Evolutionary conservation across 1,284 basidiomycete species (phyloP), one percentile per base, ranked within the genome.

Genomic region (Boletus subluridellus): DNA sequence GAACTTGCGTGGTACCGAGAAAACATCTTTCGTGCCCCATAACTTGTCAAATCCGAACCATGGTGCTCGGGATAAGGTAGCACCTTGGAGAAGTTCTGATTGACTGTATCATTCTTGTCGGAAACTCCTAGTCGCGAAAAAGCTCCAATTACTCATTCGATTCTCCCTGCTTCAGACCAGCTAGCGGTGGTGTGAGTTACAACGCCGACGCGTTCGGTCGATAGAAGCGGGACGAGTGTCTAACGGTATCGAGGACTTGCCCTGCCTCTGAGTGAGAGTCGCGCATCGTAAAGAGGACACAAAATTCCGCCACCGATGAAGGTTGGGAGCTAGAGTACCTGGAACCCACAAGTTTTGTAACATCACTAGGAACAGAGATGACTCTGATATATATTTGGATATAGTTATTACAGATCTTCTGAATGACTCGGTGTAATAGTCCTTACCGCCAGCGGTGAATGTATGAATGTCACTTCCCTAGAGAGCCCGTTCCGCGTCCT

Each of bases 401-500:
- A 26, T 15, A 8, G 15, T 45, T 10, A 39, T 42, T 59, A 54
- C 38, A 42, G 41, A 32, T 26, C 4, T 30, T n/a, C 15, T 10
- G 14, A 12, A 52, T n/a, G 39, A 10, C 9, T 12, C 3, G 11
- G 12, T 30, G 30, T 24, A 3, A 46, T 47, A 17, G 49, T 41
- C 51, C 48, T 50, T 34, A 39, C 60, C 53, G 52, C 63, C 59
- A 57, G 56, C 53, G 24, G 54, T 6, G 24, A 57, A 39, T 37
- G 41, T 55, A 32, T 51, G n/a, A 4, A 37, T 49, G 12, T 9
- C 4, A 41, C 5, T 12, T 55, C 14, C 34, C 48, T 63, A 64
- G n/a, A 58, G 17, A 46, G 26, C 39, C 15, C 69, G 66, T 54
- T 70, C 71, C 1, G 59, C 42, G 41, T 74, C 69, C 47, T 74